Evolutionary conservation across 179 eudicot genomes (phyloP), one percentile per base, ranked within the genome.

Genomic region (Spergularia azorica): DNA sequence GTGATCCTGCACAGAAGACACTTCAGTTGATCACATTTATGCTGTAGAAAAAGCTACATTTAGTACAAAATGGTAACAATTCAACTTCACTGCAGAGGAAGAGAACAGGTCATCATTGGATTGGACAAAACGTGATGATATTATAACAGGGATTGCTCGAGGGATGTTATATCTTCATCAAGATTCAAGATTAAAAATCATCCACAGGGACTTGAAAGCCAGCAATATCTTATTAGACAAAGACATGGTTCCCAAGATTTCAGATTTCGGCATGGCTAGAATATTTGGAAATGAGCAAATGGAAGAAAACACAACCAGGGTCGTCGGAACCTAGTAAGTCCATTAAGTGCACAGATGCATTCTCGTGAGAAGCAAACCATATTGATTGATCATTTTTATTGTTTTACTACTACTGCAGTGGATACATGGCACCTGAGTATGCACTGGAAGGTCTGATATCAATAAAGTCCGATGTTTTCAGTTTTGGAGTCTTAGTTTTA

Each of bases 131-230:
- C 77, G 86, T 14, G 83, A 82, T 38, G 79, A 82, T 2, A 86
- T 88, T 13, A 79, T 84, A 60, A 32, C 82, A 71, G 91, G 91
- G 61, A 86, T 84, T 43, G 86, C 86, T 71, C 77, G 88, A 79
- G 89, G 91, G 50, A 72, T 86, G 77, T 74, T 84, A 20, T 86
- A 88, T 66, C 89, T 88, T 80, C 90, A 86, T 56, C 89, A 84
- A 56, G 88, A 88, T 57, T 86, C 91, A 0, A 74, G 87, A 41
- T 75, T 86, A 55, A 84, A 79, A 78, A 82, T 85, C 73, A 85
- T 85, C 41, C 90, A 85, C 48, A 81, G 88, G 63, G 87, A 88
- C 78, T 71, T 86, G 63, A 84, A 86, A 77, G 83, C 87, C 3
- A 76, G 88, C 67, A 87, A 85, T 64, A 63, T 85, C 38, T 62